phyloP scores from a whole-genome alignment of 2,329 filamentous ascomycete genomes.

The Clonostachys chloroleuca region DNA sequence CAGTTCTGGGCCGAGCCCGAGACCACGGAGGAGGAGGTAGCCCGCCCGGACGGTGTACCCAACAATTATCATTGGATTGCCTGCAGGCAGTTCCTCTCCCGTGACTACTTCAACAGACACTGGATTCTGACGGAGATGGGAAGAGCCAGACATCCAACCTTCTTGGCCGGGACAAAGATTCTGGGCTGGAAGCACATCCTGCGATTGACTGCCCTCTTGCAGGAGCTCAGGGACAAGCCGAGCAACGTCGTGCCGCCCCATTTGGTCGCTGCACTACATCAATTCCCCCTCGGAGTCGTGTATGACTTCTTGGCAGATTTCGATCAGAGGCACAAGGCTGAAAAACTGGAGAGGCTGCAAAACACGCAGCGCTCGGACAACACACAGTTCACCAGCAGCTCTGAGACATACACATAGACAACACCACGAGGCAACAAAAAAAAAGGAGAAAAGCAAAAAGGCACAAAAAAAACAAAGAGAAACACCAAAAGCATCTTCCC shows the following conservation, averaged over 20 bases:
- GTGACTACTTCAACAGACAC: slow-evolving; percentile 17
- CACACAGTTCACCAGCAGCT: too few species aligned
- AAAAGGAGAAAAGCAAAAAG: too few species aligned
- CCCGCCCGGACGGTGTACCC: slow-evolving; percentile 7
- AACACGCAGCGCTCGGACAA: too few species aligned
- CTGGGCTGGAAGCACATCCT: slow-evolving; percentile 20
- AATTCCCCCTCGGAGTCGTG: too few species aligned
- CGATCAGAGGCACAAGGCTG: too few species aligned
- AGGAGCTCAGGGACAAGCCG: slow-evolving; percentile 16
- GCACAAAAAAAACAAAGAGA: too few species aligned
- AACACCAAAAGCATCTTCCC: too few species aligned
- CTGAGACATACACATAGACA: too few species aligned
- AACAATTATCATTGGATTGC: slow-evolving; percentile 9
- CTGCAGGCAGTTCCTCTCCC: slow-evolving; percentile 12
- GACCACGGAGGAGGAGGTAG: neutral
- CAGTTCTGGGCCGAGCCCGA: slow-evolving; percentile 9
- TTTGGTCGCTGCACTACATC: too few species aligned
- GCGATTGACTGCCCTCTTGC: slow-evolving; percentile 15
- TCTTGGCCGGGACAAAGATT: slow-evolving; percentile 19
- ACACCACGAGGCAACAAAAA: too few species aligned
- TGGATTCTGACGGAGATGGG: slow-evolving; percentile 21
- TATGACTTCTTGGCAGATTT: too few species aligned
- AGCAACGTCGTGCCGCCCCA: slow-evolving; percentile 10
- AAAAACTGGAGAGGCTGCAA: too few species aligned
- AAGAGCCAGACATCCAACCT: slow-evolving; percentile 9